These are phyloP conservation scores for Penicillium sclerotigenum DNA, from an alignment of 2,329 filamentous ascomycete species.

Conservation along the genomic window DNA sequence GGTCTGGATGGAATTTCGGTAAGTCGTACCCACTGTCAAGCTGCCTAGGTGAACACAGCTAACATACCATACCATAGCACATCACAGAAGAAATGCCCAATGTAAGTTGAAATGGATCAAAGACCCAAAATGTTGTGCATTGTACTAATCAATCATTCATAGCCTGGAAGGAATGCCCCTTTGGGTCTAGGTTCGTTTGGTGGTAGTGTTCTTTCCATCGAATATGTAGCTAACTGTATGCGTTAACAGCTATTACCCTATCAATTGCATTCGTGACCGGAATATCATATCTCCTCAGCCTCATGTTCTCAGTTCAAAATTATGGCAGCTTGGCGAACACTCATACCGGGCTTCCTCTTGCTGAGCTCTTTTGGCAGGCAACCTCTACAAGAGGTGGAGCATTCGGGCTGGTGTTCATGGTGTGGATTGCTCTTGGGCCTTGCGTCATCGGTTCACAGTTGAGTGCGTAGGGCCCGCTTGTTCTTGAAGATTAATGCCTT, in stretches of 20 bases:
- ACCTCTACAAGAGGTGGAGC: constrained; percentile 52
- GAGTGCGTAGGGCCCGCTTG: constrained; percentile 35
- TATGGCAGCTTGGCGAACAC: constrained; percentile 42
- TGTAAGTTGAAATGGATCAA: constrained; percentile 30
- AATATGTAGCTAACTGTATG: constrained; percentile 9
- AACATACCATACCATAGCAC: constrained; percentile 32
- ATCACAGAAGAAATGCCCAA: constrained; percentile 54
- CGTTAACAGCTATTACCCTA: constrained; percentile 43
- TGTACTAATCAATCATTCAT: neutral
- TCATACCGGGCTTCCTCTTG: constrained; percentile 56
- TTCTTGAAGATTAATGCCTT: constrained; percentile 12
- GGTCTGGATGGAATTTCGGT: constrained; percentile 48
- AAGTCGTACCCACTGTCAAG: neutral
- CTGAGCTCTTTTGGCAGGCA: constrained; percentile 61
- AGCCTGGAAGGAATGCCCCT: constrained; percentile 34
- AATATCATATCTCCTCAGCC: constrained; percentile 49
- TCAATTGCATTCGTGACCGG: constrained; percentile 51
- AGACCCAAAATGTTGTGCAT: neutral
- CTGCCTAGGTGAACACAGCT: neutral
- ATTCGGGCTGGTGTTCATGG: constrained; percentile 48
- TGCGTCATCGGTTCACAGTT: constrained; percentile 36
- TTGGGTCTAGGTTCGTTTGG: constrained; percentile 27
- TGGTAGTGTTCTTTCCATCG: neutral
- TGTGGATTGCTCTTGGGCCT: constrained; percentile 34
- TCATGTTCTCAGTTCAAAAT: constrained; percentile 54